Percentiles rank a stretch among this genome's conserved stretches.
Evolutionary conservation across 2,329 filamentous ascomycete species (phyloP).

Genomic region (Fusarium euwallaceae): DNA sequence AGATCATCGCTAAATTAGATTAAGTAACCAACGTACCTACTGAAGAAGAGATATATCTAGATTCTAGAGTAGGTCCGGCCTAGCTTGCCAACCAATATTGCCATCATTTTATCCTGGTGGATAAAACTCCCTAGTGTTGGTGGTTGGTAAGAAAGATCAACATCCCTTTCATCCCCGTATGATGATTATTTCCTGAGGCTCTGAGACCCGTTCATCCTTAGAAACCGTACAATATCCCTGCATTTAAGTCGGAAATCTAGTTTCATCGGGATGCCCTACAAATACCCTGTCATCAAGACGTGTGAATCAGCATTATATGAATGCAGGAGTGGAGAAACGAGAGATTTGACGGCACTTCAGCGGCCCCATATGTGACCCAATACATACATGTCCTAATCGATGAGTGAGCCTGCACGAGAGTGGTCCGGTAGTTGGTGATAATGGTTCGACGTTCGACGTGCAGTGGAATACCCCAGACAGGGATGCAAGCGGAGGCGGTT

Average conservation of each 20-base stretch:
- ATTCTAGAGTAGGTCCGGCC: too few relatives aligned
- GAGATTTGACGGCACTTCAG: neutral
- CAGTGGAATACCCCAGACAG: neutral
- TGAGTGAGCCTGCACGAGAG: neutral
- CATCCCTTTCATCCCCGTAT: neutral
- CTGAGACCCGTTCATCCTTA: neutral
- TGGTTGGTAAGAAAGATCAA: neutral
- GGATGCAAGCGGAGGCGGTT: neutral
- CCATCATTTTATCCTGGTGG: neutral
- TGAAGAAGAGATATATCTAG: too few relatives aligned
- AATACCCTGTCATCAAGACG: neutral
- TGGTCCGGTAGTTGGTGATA: neutral
- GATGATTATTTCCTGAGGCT: neutral
- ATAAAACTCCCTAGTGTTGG: neutral
- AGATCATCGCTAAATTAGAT: too few relatives aligned
- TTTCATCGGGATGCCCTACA: neutral
- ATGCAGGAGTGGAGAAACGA: neutral
- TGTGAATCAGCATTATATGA: neutral
- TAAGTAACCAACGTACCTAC: too few relatives aligned
- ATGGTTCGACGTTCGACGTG: neutral
- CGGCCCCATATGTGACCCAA: neutral
- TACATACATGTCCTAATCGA: neutral
- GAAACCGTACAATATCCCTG: neutral
- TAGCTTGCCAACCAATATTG: neutral
- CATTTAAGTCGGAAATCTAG: neutral